Evolutionary conservation across 352 stramenopile genomes (phyloP).

Genomic region (Elongisporangium undulatum): DNA sequence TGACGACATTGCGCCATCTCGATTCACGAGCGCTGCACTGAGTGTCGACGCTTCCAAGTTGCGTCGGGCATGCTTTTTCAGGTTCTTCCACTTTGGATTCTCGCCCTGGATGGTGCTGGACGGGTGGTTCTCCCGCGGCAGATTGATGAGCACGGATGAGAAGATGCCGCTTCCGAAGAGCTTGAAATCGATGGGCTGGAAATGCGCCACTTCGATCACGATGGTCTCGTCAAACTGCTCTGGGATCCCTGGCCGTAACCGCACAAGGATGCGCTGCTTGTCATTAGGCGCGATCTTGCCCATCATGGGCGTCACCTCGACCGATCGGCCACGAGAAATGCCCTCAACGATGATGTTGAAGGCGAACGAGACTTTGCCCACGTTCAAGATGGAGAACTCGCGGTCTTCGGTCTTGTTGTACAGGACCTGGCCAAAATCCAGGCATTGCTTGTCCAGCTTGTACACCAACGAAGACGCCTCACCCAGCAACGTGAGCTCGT

Average conservation of each 20-base stretch:
- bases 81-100: constrained; percentile 65
- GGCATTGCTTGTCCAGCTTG: constrained; percentile 82
- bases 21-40: constrained; percentile 14
- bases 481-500: constrained; percentile 84
- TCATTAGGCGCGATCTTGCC: constrained; percentile 88
- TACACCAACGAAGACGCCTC: constrained; percentile 92
- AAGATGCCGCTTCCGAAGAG: constrained; percentile 90
- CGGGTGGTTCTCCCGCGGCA: constrained; percentile 80
- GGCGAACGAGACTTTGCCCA: constrained; percentile 90
- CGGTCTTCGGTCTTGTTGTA: constrained; percentile 91
- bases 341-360: constrained; percentile 59
- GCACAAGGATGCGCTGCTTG: constrained; percentile 86
- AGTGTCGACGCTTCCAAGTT: constrained; percentile 33
- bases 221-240: constrained; percentile 85
- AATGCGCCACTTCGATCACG: constrained; percentile 93
- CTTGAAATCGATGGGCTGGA: constrained; percentile 90
- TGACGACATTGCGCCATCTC: constrained; percentile 4
- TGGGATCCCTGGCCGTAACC: constrained; percentile 85
- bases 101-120: constrained; percentile 44
- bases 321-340: constrained; percentile 29
- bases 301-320: constrained; percentile 76
- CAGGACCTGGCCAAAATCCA: constrained; percentile 94
- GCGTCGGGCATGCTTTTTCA: constrained; percentile 54
- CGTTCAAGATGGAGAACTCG: constrained; percentile 91
- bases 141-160: constrained; percentile 80